These are phyloP conservation scores for Huntiella decipiens DNA, from an alignment of 2,329 filamentous ascomycete species.

Conservation along the genomic window DNA sequence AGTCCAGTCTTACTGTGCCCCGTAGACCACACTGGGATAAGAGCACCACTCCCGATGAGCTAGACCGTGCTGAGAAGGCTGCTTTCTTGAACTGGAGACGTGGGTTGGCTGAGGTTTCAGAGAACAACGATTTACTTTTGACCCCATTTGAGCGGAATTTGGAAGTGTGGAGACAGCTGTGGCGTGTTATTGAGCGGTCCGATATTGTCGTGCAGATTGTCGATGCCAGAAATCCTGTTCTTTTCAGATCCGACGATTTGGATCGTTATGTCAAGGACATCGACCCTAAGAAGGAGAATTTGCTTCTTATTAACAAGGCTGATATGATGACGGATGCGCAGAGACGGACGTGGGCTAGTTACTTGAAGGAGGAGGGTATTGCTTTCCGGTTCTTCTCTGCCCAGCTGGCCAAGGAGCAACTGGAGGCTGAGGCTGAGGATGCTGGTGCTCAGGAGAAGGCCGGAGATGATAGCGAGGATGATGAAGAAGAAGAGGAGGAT, in stretches of 20 bases:
- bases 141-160: constrained; percentile 94
- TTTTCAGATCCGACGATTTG: constrained; percentile 87
- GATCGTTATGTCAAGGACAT: constrained; percentile 91
- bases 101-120: constrained; percentile 78
- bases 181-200: constrained; percentile 93
- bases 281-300: constrained; percentile 68
- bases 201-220: constrained; percentile 97
- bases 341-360: constrained; percentile 65
- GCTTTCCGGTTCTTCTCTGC: constrained; percentile 95
- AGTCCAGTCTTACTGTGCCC: constrained; percentile 64
- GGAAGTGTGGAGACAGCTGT: constrained; percentile 94
- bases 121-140: constrained; percentile 87
- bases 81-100: constrained; percentile 74
- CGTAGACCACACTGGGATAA: constrained; percentile 78
- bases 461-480: constrained; percentile 20
- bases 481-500: constrained; percentile 27
- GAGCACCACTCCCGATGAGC: constrained; percentile 60
- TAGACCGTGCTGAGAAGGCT: constrained; percentile 63
- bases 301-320: constrained; percentile 92
- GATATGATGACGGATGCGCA: constrained; percentile 94
- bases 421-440: constrained; percentile 34
- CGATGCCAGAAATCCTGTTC: constrained; percentile 80
- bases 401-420: constrained; percentile 71
- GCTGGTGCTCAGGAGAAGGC: constrained; percentile 25
- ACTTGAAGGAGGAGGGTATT: constrained; percentile 64